A percentile compares a stretch with the other conserved stretches of the same genome.
Evolutionary conservation across 768 basidiomycete species (phyloP).

Genomic region (Tricholoma hemisulphureum): DNA sequence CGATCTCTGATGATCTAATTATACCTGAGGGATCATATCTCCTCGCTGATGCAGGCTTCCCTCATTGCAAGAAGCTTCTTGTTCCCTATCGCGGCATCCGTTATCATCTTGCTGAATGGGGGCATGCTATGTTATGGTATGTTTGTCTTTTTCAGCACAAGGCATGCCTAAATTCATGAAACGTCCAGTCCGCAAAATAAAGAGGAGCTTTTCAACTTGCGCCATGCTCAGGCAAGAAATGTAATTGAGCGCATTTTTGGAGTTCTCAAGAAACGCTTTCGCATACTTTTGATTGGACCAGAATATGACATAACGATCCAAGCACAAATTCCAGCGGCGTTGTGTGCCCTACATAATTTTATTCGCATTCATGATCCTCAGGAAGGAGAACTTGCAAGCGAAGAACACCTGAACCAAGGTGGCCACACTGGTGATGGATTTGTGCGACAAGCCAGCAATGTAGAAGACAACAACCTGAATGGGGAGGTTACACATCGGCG

Average conservation of each 20-base stretch:
- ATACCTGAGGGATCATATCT: conserved; percentile 31
- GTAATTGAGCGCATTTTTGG: conserved; percentile 41
- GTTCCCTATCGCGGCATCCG: conserved; percentile 33
- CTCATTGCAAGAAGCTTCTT: conserved; percentile 27
- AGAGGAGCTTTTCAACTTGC: conserved; percentile 38
- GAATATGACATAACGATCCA: conserved; percentile 26
- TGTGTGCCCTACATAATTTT: conserved; percentile 32
- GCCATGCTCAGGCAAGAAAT: conserved; percentile 33
- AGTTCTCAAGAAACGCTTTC: conserved; percentile 22
- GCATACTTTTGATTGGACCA: conserved; percentile 17
- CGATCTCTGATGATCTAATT: conserved; percentile 18
- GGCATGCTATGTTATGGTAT: conserved; percentile 12
- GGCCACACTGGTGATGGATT: not conserved
- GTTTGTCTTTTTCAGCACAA: not conserved
- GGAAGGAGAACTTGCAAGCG: not conserved
- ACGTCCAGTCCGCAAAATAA: too few species aligned
- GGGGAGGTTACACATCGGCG: too few species aligned
- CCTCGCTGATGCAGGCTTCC: conserved; percentile 38
- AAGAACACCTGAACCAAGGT: not conserved
- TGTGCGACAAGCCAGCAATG: not conserved
- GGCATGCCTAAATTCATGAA: not conserved
- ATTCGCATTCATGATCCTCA: conserved; percentile 8
- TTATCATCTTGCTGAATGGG: conserved; percentile 33
- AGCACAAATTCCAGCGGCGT: conserved; percentile 23
- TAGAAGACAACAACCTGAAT: too few species aligned